These are phyloP conservation scores for Tetrapisispora namnaoensis DNA, from an alignment of 805 yeast genomes.

Conservation along the genomic window DNA sequence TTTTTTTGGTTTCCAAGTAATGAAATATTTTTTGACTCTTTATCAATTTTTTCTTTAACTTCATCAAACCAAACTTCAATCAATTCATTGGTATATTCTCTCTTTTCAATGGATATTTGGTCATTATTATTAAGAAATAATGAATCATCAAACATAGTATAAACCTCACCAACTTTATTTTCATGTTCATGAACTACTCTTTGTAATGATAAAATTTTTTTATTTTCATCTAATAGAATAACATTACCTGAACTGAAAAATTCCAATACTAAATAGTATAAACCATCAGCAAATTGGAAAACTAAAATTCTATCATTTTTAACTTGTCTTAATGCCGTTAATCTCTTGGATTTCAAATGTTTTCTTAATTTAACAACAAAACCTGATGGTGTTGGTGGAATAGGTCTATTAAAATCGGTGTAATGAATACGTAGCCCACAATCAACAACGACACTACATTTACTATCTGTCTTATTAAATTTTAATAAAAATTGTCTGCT, in stretches of 20 bases:
- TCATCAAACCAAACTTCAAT: constrained; percentile 25
- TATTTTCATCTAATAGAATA: constrained; percentile 58
- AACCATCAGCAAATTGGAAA: constrained; percentile 74
- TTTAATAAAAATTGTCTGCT: constrained; percentile 66
- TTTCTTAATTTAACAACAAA: constrained; percentile 82
- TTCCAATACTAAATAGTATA: constrained; percentile 69
- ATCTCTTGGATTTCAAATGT: constrained; percentile 70
- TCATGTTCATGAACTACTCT: constrained; percentile 70
- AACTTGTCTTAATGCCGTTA: constrained; percentile 63
- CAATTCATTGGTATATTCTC: constrained; percentile 7
- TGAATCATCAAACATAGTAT: constrained; percentile 47
- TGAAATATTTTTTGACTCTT: constrained; percentile 5
- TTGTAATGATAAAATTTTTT: constrained; percentile 61
- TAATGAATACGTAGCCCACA: constrained; percentile 76
- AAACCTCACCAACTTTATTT: constrained; percentile 62
- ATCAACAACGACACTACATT: constrained; percentile 64
- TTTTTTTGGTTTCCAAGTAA: constrained; percentile 9
- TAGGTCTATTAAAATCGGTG: constrained; percentile 73
- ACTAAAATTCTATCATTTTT: constrained; percentile 78
- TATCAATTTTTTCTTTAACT: constrained; percentile 11
- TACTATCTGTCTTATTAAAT: constrained; percentile 76
- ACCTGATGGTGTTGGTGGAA: constrained; percentile 72
- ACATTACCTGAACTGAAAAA: constrained; percentile 94
- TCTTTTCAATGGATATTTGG: background rate
- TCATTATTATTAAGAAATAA: constrained; percentile 29